A percentile compares a stretch with the other conserved stretches of the same genome.
Conservation (phyloP, 441 rosid species). For the Pelargonium myrrhifolium region DNA sequence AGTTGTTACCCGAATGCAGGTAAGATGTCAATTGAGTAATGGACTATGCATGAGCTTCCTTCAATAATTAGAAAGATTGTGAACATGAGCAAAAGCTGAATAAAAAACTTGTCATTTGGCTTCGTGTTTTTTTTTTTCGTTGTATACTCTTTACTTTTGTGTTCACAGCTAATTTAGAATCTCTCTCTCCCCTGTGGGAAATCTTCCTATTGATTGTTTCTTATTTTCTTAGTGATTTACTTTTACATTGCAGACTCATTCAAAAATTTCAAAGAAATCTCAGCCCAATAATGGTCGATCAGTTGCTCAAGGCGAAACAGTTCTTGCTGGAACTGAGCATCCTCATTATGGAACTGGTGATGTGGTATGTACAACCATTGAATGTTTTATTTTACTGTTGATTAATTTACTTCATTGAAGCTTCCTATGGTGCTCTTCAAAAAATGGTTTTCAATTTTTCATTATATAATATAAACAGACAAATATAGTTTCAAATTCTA, state of each 20-base stretch:
- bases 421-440: neutral
- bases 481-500: neutral
- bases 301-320: slow-evolving; percentile 36
- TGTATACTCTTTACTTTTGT: neutral
- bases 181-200: neutral
- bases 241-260: slow-evolving; percentile 59
- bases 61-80: neutral
- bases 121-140: too few relatives aligned
- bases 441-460: neutral
- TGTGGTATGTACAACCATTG: slow-evolving; percentile 40
- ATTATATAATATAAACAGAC: neutral
- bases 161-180: neutral
- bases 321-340: slow-evolving; percentile 39
- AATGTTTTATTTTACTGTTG: slow-evolving; percentile 7
- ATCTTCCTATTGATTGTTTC: neutral
- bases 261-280: slow-evolving; percentile 42
- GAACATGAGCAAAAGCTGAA: neutral
- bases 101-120: neutral
- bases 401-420: neutral
- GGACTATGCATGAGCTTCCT: too few relatives aligned
- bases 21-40: slow-evolving; percentile 22
- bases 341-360: slow-evolving; percentile 61
- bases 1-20: slow-evolving; percentile 97
- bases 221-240: slow-evolving; percentile 13
- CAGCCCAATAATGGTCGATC: slow-evolving; percentile 19